Base-by-base conservation (phyloP, 2,329 filamentous ascomycete genomes). In the Ophiocordyceps sinensis region DNA sequence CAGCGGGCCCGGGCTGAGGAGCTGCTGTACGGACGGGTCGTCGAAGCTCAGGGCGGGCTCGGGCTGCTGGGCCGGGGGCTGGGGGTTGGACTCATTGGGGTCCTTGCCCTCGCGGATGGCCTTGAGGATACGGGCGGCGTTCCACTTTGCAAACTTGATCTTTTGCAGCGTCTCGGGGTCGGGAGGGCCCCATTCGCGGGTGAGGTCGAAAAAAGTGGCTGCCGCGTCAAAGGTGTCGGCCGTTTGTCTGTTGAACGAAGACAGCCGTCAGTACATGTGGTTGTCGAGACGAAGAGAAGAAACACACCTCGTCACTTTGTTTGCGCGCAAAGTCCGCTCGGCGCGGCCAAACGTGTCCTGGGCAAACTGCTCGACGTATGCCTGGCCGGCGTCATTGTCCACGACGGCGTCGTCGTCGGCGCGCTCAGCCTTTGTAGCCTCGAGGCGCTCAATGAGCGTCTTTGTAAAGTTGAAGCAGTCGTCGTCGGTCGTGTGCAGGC, bases 81-180 rank as follows among this genome's bases (percentile, higher is more conserved):
- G 76, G 0, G 89, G 89, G 54, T 96, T 96, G 8, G 85, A 83
- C 42, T 82, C 77, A 60, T 98, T 98, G 3, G 91, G 91, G 55
- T 98, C 88, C 49, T 85, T 81, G 41, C 87, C 87, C 34, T 88
- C 84, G 54, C 88, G 91, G 53, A 95, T 74, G 11, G 91, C 91
- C 62, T 85, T 94, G 14, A 84, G 71, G 54, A 98, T 98, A 43
- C 91, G 77, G 30, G 89, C 67, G 2, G 89, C 88, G 59, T 96
- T 93, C 73, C 85, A 98, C 61, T 96, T 98, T 35, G 89, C 87
- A 57, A 85, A 98, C 59, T 93, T 95, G 62, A 89, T 86, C 68
- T 94, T 96, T 41, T 86, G 76, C 32, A 78, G 70, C 17, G 80
- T 77, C 54, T 96, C 87, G 1, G 74, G 63, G 29, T 94, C 85